Evolutionary conservation across 768 basidiomycete species (phyloP).

Genomic region (Boletus pseudopeckii): DNA sequence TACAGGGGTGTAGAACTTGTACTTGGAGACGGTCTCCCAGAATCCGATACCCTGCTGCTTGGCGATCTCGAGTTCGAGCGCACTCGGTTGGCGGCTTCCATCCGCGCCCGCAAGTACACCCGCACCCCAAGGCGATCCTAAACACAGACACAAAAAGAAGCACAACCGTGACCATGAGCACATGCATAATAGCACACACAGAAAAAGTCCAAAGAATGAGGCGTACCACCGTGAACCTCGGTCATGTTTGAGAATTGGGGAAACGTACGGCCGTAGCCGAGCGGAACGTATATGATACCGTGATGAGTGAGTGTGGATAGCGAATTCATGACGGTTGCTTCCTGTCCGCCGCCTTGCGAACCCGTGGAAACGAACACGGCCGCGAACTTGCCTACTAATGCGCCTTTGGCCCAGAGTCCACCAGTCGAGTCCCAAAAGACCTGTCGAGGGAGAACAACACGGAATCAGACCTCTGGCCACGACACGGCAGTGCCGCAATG

Average conservation of each 20-base stretch:
- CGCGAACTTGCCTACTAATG: constrained; percentile 71
- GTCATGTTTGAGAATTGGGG: constrained; percentile 39
- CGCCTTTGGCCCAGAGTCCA: constrained; percentile 55
- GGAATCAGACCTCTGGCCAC: constrained; percentile 1
- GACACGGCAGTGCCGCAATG: neutral
- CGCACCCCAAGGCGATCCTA: constrained; percentile 77
- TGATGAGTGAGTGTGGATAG: constrained; percentile 68
- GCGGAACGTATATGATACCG: constrained; percentile 67
- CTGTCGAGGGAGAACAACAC: constrained; percentile 28
- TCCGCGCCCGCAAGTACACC: constrained; percentile 50
- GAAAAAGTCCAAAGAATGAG: neutral
- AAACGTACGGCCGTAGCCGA: constrained; percentile 57
- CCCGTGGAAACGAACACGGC: constrained; percentile 74
- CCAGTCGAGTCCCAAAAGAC: constrained; percentile 77
- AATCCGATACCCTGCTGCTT: constrained; percentile 51
- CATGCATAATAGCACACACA: neutral
- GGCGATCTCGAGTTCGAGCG: constrained; percentile 52
- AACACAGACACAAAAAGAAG: neutral
- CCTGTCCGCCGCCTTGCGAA: constrained; percentile 74
- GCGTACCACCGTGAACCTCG: constrained; percentile 60
- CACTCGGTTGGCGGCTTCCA: constrained; percentile 48
- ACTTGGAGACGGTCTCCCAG: constrained; percentile 44
- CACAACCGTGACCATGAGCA: neutral
- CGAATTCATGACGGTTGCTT: constrained; percentile 47
- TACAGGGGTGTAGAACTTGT: constrained; percentile 23